Evolutionary conservation across 75 land plant genomes (phyloP).

Genomic region (Sequoiadendron giganteum): DNA sequence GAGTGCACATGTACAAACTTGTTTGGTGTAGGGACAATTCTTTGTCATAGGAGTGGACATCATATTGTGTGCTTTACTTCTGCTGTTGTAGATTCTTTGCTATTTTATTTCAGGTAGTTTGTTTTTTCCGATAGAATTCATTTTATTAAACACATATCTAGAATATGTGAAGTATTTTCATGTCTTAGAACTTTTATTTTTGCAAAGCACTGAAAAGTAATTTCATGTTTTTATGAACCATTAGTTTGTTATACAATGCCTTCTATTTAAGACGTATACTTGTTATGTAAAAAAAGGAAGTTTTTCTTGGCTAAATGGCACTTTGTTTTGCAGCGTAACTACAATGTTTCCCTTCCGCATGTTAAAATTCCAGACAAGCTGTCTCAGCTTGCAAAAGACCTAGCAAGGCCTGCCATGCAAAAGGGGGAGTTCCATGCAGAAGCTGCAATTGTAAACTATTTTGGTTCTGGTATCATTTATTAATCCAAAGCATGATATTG

Average conservation of each 20-base stretch:
- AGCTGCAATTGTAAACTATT: slow-evolving; percentile 98
- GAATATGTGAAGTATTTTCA: not conserved
- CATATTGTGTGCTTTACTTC: no score
- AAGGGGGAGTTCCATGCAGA: slow-evolving; percentile 77
- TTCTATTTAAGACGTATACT: not conserved
- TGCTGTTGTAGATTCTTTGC: no score
- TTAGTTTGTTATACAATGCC: not conserved
- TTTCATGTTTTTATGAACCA: not conserved
- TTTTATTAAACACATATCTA: not conserved
- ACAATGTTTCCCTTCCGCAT: slow-evolving; percentile 78
- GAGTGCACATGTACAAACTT: no score
- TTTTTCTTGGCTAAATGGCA: not conserved
- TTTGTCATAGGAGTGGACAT: no score
- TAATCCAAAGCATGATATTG: not conserved
- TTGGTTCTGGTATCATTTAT: slow-evolving; percentile 58
- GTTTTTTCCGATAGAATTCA: not conserved
- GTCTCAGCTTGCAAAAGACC: slow-evolving; percentile 64
- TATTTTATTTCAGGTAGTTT: not conserved
- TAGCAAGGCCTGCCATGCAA: slow-evolving; percentile 89
- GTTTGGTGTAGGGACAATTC: no score
- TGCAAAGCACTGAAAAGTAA: not conserved
- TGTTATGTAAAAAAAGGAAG: not conserved
- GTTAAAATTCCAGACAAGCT: slow-evolving; percentile 57
- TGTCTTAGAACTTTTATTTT: not conserved
- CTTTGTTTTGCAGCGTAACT: slow-evolving; percentile 72